These are phyloP conservation scores for Fraxinus sp. DNA, from an alignment of 305 asterid species.

Conservation along the genomic window DNA sequence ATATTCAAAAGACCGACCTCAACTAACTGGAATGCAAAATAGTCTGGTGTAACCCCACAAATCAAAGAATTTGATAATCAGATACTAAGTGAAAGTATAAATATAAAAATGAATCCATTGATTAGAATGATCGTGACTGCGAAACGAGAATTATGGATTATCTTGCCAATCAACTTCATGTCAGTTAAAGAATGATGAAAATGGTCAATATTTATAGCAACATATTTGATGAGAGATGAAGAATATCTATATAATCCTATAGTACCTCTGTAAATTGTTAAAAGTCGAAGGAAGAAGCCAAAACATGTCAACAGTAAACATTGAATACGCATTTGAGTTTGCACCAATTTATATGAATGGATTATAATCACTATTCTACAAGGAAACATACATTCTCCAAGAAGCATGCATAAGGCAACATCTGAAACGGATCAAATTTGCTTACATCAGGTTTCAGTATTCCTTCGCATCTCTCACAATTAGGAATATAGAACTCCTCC, in stretches of 20 bases:
- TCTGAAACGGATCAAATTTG: slow-evolving; percentile 11
- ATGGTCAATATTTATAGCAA: not conserved
- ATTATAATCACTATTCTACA: not conserved
- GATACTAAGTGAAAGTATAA: not conserved
- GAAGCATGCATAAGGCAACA: not conserved
- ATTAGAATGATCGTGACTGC: not conserved
- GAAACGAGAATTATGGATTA: not conserved
- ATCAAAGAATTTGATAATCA: not conserved
- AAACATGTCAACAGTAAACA: not conserved
- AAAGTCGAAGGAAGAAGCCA: not conserved
- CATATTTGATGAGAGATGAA: not conserved
- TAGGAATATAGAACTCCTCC: slow-evolving; percentile 79
- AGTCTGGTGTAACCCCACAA: not conserved
- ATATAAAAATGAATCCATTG: not conserved
- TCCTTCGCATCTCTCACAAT: slow-evolving; percentile 69
- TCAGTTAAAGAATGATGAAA: not conserved
- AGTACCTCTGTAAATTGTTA: not conserved
- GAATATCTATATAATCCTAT: not conserved
- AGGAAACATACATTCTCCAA: not conserved
- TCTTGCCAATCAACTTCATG: not conserved
- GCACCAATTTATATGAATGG: not conserved
- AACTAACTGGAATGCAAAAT: not conserved
- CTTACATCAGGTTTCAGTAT: slow-evolving; percentile 92
- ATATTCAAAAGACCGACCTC: not conserved
- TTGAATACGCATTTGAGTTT: not conserved